phyloP scores from a whole-genome alignment of 371 early-diverging fungal species.

The Syncephalastrum racemosum region DNA sequence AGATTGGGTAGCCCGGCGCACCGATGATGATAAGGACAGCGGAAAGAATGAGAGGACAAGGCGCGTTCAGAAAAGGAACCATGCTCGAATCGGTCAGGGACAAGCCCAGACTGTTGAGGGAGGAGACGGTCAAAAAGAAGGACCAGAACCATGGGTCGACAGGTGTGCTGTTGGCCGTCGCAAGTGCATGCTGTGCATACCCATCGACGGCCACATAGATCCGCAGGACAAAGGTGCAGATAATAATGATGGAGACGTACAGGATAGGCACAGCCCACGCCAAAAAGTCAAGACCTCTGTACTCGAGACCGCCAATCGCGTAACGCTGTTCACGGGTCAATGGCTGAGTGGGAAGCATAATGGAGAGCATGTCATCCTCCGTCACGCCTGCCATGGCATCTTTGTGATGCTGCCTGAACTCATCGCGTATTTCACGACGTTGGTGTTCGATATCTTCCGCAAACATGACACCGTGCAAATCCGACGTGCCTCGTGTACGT shows the following conservation, averaged over 20 bases:
- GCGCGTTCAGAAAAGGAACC: slow-evolving; percentile 18
- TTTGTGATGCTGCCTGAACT: slow-evolving; percentile 8
- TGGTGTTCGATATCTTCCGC: slow-evolving; percentile 34
- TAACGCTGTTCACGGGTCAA: slow-evolving; percentile 35
- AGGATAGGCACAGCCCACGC: slow-evolving; percentile 30
- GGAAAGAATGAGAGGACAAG: slow-evolving; percentile 9
- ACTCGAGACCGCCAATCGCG: slow-evolving; percentile 41
- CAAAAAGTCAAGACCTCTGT: slow-evolving; percentile 37
- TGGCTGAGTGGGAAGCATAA: slow-evolving; percentile 24
- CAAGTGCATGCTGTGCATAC: slow-evolving; percentile 28
- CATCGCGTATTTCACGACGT: slow-evolving; percentile 4
- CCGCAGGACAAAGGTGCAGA: slow-evolving; percentile 31
- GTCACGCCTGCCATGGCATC: slow-evolving; percentile 5
- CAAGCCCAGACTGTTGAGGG: slow-evolving; percentile 19
- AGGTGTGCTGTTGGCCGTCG: slow-evolving; percentile 12
- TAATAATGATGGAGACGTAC: slow-evolving; percentile 24
- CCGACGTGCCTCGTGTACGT: too few species aligned
- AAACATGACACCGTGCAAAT: slow-evolving; percentile 25
- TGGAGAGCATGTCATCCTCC: slow-evolving; percentile 17
- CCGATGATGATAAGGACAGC: slow-evolving; percentile 17
- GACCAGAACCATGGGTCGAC: slow-evolving; percentile 22
- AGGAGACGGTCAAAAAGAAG: slow-evolving; percentile 15
- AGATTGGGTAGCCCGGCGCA: slow-evolving; percentile 15
- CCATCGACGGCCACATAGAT: slow-evolving; percentile 32
- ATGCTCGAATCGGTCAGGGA: slow-evolving; percentile 12